A percentile compares a stretch with the other conserved stretches of the same genome.
These are phyloP conservation scores for Eustoma russellianum DNA, from an alignment of 257 asterid species.

Conservation along the genomic window DNA sequence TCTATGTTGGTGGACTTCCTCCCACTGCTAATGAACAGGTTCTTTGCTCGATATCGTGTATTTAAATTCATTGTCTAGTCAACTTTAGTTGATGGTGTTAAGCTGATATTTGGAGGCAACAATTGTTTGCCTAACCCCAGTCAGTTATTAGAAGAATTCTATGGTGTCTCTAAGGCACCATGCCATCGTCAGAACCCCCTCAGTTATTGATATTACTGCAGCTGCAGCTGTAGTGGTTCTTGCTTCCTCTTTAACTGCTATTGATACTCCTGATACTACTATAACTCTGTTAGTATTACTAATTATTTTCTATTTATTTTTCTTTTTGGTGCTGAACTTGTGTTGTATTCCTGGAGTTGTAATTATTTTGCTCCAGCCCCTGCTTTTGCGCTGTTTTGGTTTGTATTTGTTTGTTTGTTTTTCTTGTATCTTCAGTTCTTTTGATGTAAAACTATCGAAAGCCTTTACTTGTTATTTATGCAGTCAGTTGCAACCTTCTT, in stretches of 20 bases:
- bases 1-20: slow-evolving; percentile 97
- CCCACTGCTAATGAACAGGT: slow-evolving; percentile 98
- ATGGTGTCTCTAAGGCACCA: too few relatives aligned
- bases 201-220: too few relatives aligned
- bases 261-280: too few relatives aligned
- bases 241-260: too few relatives aligned
- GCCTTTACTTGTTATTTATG: background rate
- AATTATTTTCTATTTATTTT: too few relatives aligned
- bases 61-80: background rate
- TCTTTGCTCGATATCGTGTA: slow-evolving; percentile 1
- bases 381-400: background rate
- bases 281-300: too few relatives aligned
- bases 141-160: background rate
- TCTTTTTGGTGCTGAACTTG: too few relatives aligned
- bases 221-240: too few relatives aligned
- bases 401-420: background rate
- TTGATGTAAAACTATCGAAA: background rate
- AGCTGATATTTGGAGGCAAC: background rate
- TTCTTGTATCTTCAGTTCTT: too few relatives aligned
- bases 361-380: too few relatives aligned
- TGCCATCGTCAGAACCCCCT: too few relatives aligned
- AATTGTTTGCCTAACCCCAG: background rate
- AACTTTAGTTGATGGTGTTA: background rate
- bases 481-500: slow-evolving; percentile 97
- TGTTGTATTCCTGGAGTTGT: too few relatives aligned